phyloP scores from a whole-genome alignment of 345 rosid species.

The Alliaria petiolata region DNA sequence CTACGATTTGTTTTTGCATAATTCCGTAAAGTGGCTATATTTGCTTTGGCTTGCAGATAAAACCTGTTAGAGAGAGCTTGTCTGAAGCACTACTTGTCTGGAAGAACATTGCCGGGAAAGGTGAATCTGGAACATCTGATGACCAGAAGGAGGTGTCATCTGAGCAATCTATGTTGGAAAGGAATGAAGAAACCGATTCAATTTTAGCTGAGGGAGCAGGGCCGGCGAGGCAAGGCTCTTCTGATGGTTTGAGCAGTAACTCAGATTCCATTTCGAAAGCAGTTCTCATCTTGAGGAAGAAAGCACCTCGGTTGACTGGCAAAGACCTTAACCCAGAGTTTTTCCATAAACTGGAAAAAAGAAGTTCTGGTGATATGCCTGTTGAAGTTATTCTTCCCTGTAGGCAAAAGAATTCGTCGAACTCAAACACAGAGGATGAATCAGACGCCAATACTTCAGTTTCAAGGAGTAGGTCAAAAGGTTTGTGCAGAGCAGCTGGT shows the following conservation, averaged over 20 bases:
- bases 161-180: conserved; percentile 46
- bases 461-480: conserved; percentile 46
- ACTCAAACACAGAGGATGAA: conserved; percentile 59
- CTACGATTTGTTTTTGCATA: not conserved
- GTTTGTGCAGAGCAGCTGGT: conserved; percentile 41
- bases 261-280: conserved; percentile 59
- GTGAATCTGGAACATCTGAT: conserved; percentile 46
- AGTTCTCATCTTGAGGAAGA: conserved; percentile 77
- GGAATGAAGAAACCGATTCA: conserved; percentile 35
- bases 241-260: conserved; percentile 43
- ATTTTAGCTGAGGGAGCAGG: conserved; percentile 37
- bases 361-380: conserved; percentile 68
- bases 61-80: conserved; percentile 92
- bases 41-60: conserved; percentile 60
- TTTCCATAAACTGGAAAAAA: conserved; percentile 74
- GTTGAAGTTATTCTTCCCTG: conserved; percentile 87
- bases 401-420: conserved; percentile 51
- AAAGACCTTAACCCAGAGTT: conserved; percentile 88
- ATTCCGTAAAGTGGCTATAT: not conserved
- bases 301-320: conserved; percentile 67
- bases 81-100: conserved; percentile 83
- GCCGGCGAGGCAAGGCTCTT: conserved; percentile 42
- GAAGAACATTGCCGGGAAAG: conserved; percentile 81
- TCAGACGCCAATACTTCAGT: conserved; percentile 44
- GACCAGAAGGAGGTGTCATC: conserved; percentile 54